These are phyloP conservation scores for Zygosaccharomyces bailii DNA, from an alignment of 805 yeast species.

Conservation along the genomic window DNA sequence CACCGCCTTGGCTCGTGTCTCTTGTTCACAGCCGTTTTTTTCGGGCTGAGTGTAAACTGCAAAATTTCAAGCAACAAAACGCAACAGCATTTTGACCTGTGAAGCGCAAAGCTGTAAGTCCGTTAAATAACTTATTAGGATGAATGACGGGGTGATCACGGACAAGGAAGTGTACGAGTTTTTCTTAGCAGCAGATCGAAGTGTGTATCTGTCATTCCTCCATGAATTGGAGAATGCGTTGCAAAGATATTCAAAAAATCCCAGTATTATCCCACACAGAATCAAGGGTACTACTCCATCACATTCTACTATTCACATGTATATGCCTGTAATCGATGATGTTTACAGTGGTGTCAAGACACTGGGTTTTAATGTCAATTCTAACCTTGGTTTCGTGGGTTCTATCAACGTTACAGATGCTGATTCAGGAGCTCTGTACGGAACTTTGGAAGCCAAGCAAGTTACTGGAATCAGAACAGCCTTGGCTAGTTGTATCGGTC, in stretches of 20 bases:
- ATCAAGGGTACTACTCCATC: conserved; percentile 43
- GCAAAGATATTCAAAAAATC: conserved; percentile 41
- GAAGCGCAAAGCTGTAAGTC: neutral
- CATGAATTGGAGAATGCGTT: conserved; percentile 35
- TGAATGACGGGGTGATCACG: conserved; percentile 14
- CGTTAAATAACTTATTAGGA: conserved; percentile 1
- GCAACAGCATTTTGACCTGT: neutral
- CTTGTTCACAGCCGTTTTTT: neutral
- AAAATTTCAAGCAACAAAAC: neutral
- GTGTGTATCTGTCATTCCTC: conserved; percentile 8
- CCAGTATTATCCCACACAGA: conserved; percentile 51
- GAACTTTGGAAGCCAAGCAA: conserved; percentile 54
- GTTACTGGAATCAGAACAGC: conserved; percentile 69
- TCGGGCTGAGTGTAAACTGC: neutral
- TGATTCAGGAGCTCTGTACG: conserved; percentile 47
- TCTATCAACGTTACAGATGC: conserved; percentile 50
- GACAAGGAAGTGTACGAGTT: conserved; percentile 17
- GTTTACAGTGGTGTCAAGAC: conserved; percentile 57
- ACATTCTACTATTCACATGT: conserved; percentile 45
- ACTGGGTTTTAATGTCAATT: conserved; percentile 44
- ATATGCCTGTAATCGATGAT: conserved; percentile 63
- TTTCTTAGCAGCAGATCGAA: conserved; percentile 11
- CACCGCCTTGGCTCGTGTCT: neutral
- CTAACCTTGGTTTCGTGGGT: conserved; percentile 58
- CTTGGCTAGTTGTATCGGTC: conserved; percentile 48